These are phyloP conservation scores for Apiotrichum montevideense DNA, from an alignment of 1,284 basidiomycete genomes.

Conservation along the genomic window DNA sequence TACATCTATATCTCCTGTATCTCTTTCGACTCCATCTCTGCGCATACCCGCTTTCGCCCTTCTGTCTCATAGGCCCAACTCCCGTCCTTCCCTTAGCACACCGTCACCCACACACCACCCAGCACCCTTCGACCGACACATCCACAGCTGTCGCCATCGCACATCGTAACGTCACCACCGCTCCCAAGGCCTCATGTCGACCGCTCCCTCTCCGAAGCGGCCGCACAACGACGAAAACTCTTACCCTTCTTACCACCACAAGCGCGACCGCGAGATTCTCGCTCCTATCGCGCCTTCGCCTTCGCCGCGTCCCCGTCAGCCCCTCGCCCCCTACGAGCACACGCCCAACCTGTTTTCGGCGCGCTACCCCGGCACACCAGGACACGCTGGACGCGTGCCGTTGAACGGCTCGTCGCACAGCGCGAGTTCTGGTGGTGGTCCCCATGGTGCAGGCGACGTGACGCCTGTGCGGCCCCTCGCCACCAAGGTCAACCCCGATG, in stretches of 20 bases:
- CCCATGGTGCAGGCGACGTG: conserved; percentile 2
- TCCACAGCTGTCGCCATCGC: too few species aligned
- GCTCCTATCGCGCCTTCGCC: conserved; percentile 5
- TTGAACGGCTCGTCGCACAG: not conserved
- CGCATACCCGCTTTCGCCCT: not conserved
- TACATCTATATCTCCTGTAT: not conserved
- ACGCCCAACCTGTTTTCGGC: conserved; percentile 14
- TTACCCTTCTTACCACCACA: not conserved
- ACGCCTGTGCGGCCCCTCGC: conserved; percentile 15
- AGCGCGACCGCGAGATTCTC: conserved; percentile 4
- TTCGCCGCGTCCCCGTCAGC: conserved; percentile 17
- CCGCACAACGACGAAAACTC: conserved; percentile 21
- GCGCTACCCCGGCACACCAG: conserved; percentile 13
- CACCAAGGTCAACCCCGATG: conserved; percentile 20
- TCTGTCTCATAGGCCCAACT: not conserved
- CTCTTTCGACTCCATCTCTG: not conserved
- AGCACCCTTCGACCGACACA: too few species aligned
- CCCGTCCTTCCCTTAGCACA: not conserved
- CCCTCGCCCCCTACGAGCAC: conserved; percentile 17
- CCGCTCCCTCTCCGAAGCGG: conserved; percentile 11
- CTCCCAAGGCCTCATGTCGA: conserved; percentile 7
- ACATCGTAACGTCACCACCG: not conserved
- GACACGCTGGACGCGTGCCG: conserved; percentile 4
- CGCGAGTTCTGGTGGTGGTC: not conserved
- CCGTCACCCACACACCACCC: too few species aligned